Evolutionary conservation across 768 basidiomycete genomes (phyloP), one percentile per base, ranked within the genome.

Genomic region (Amanita rimosa): DNA sequence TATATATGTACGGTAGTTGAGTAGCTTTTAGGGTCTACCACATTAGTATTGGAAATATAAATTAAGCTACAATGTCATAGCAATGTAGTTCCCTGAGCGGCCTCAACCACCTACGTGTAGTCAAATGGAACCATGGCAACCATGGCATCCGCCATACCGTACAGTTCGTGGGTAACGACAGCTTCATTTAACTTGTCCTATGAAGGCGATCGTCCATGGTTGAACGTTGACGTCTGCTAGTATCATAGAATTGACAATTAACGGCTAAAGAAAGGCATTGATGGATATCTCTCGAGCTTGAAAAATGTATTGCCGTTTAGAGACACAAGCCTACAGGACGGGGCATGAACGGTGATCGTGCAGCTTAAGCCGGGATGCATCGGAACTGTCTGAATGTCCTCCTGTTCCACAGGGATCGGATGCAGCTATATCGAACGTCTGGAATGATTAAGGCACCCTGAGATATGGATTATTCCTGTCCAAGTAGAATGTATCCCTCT

Each of bases 271-370:
- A 74, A 26, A 26, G 26, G 26, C 26, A 6, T 27, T 80, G 3
- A 74, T 35, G 61, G 73, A 81, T 75, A 2, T 79, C 54, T 54
- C 61, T 70, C 0, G 61, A 55, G 41, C 67, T 53, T 10, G 26
- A 38, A 11, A 13, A 60, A 42, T 5, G 73, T 70, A 24, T 60
- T 54, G 39, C 68, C 61, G 4, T 66, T 72, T 14, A 88, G 66
- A 69, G 85, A 87, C 35, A 89, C 83, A 31, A 90, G 67, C 0
- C 81, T 84, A 31, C 76, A 76, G 24, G 73, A 74, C 0, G 88
- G 86, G 0, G 84, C 83, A 13, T 75, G 74, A 21, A 87, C 80
- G n/a, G 63, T 64, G 50, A 88, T 69, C 17, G 64, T 59, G 64
- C 86, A 89, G 2, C 70, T 65, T 65, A 64, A 9, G 60, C 61